phyloP scores from a whole-genome alignment of 202 grass and related monocot genomes.

The Digitaria exilis region DNA sequence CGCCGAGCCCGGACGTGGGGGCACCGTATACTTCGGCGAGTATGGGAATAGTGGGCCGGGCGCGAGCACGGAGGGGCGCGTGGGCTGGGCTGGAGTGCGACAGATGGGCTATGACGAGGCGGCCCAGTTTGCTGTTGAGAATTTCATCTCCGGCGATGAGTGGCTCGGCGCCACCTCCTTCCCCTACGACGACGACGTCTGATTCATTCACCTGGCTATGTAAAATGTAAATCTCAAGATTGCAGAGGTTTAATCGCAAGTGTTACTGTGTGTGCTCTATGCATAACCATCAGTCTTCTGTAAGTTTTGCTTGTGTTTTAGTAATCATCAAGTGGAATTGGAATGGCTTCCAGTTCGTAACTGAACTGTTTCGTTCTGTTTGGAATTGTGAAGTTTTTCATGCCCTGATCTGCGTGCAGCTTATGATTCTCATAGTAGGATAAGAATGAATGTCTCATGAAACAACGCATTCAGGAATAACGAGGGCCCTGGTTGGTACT shows the following conservation, averaged over 20 bases:
- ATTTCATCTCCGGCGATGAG: slow-evolving; percentile 77
- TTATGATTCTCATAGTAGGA: background rate
- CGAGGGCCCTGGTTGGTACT: no score
- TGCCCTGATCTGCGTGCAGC: background rate
- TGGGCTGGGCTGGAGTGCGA: slow-evolving; percentile 59
- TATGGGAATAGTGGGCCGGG: slow-evolving; percentile 78
- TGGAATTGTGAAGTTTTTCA: background rate
- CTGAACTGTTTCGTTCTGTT: background rate
- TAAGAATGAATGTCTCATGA: background rate
- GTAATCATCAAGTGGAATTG: background rate
- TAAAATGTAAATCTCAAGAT: background rate
- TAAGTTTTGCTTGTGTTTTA: background rate
- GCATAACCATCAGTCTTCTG: background rate
- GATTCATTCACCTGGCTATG: background rate
- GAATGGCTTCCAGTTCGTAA: background rate
- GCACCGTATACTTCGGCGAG: slow-evolving; percentile 81
- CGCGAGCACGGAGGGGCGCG: slow-evolving; percentile 45
- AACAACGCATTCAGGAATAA: background rate
- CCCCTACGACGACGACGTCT: slow-evolving; percentile 74
- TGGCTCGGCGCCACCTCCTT: slow-evolving; percentile 85
- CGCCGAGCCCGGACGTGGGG: slow-evolving; percentile 32
- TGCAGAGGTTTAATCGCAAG: background rate
- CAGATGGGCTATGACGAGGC: slow-evolving; percentile 72
- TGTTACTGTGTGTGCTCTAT: background rate
- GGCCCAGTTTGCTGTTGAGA: slow-evolving; percentile 56